Evolutionary conservation across 345 rosid genomes (phyloP), one percentile per base, ranked within the genome.

Genomic region (Corchorus capsularis): DNA sequence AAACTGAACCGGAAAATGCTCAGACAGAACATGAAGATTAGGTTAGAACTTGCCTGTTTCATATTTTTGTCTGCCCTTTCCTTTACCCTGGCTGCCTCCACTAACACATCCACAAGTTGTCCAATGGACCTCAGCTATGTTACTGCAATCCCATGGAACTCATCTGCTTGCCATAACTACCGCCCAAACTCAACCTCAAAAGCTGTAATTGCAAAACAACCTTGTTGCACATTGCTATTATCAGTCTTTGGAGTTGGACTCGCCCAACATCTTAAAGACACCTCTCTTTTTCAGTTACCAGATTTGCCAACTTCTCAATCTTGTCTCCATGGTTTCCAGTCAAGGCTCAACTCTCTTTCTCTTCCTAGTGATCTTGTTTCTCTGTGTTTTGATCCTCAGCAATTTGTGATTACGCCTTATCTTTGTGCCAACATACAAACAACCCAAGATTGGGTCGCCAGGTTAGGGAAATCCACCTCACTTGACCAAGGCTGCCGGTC

Each of bases 121-220:
- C 98, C 98, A 19, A 45, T 90, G 75, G 91, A 88, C 78, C 88
- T 91, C 76, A 82, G 60, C 54, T 93, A 90, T 72, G 90, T 90
- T 22, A 71, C 79, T 1, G 85, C 72, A 75, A 78, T 93, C 84
- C 95, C 89, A 73, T 93, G 97, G 97, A 87, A 91, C 89, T 78
- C 81, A 6, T 82, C 92, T 0, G 59, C 56, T 54, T 95, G 98
- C 76, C 76, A 9, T 27, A 77, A 73, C 75, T 82, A 72, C 77
- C 75, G 67, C 39, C 69, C 75, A 2, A 20, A 11, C 55, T 27
- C 75, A 27, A 19, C 39, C 34, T 7, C 74, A 73, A 54, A 15
- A 67, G 3, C 10, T 50, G 68, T 74, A 56, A 54, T 73, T 47
- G 32, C 60, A 6, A 39, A 43, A 32, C 37, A 17, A 75, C 72